phyloP scores from a whole-genome alignment of 805 yeast species.

The Brettanomyces custersianus region DNA sequence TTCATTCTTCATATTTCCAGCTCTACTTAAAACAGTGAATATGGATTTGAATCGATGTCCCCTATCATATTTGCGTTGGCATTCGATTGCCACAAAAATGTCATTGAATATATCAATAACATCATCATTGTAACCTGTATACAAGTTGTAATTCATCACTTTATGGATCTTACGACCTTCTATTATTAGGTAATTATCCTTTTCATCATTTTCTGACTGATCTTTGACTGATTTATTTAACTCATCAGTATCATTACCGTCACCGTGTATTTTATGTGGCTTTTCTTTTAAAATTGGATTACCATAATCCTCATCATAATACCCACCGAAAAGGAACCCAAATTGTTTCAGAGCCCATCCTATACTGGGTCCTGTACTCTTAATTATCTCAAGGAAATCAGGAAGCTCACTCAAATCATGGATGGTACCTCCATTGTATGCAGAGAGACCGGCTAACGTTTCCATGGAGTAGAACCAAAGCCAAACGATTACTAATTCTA shows the following conservation, averaged over 20 bases:
- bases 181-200: background rate
- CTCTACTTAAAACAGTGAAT: slow-evolving; percentile 6
- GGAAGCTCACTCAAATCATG: slow-evolving; percentile 41
- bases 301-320: slow-evolving; percentile 5
- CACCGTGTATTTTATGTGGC: background rate
- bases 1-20: slow-evolving; percentile 12
- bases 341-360: slow-evolving; percentile 18
- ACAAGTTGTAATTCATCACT: slow-evolving; percentile 18
- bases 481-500: slow-evolving; percentile 31
- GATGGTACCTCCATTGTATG: slow-evolving; percentile 53
- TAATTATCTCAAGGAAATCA: slow-evolving; percentile 23
- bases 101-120: slow-evolving; percentile 25
- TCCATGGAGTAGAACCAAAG: slow-evolving; percentile 59
- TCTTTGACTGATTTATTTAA: background rate
- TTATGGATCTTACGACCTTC: slow-evolving; percentile 1
- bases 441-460: slow-evolving; percentile 48
- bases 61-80: slow-evolving; percentile 9
- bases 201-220: background rate
- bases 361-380: slow-evolving; percentile 14
- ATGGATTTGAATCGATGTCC: background rate
- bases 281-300: slow-evolving; percentile 1
- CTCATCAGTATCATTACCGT: background rate
- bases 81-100: slow-evolving; percentile 22
- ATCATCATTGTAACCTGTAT: slow-evolving; percentile 28
- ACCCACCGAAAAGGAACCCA: slow-evolving; percentile 24